Percentiles rank a stretch among this genome's conserved stretches.
Evolutionary conservation across 345 rosid species (phyloP).

Genomic region (Leavenworthia alabamica): DNA sequence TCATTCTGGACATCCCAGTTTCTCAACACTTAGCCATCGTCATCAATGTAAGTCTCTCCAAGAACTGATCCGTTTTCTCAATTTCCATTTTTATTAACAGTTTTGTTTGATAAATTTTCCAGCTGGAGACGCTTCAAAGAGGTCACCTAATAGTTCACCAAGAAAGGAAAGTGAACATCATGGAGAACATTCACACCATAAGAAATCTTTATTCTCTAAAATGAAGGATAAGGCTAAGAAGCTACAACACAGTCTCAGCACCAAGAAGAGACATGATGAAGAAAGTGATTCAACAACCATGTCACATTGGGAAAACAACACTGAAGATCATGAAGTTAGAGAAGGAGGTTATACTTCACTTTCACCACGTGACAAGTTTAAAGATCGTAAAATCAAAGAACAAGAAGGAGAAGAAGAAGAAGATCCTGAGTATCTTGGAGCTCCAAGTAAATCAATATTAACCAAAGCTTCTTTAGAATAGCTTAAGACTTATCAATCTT

Average conservation of each 20-base stretch:
- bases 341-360: conserved; percentile 38
- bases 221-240: conserved; percentile 65
- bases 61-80: background rate
- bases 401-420: conserved; percentile 30
- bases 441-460: conserved; percentile 48
- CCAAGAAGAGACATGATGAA: conserved; percentile 45
- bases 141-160: conserved; percentile 33
- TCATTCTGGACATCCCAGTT: conserved; percentile 28
- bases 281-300: conserved; percentile 42
- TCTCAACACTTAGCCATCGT: conserved; percentile 42
- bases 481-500: background rate
- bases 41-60: conserved; percentile 39
- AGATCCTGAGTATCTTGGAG: conserved; percentile 66
- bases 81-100: too few species aligned
- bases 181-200: conserved; percentile 38
- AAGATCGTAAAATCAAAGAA: conserved; percentile 32
- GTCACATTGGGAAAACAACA: conserved; percentile 39
- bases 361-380: conserved; percentile 42
- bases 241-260: conserved; percentile 43
- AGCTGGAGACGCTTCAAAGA: conserved; percentile 39
- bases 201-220: conserved; percentile 61
- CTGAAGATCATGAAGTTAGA: conserved; percentile 34
- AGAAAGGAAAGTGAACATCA: conserved; percentile 37
- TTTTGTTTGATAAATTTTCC: background rate
- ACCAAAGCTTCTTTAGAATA: background rate